Base-by-base conservation (phyloP, 2,329 filamentous ascomycete genomes). In the Chaetothyriales sp. region DNA sequence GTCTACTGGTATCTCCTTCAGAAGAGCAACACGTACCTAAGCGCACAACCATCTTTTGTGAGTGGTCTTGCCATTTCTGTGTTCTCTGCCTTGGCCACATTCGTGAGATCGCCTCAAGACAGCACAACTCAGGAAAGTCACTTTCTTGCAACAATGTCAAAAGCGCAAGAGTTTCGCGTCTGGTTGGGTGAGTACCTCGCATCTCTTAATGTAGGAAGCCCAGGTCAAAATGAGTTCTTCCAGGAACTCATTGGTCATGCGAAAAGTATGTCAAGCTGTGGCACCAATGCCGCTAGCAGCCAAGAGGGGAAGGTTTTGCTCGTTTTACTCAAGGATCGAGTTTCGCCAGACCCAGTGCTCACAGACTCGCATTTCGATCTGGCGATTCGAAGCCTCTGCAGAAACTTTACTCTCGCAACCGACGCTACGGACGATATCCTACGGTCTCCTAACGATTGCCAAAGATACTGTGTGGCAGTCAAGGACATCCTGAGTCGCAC, bases 61-160 rank as follows among this genome's bases (percentile, higher is more conserved):
- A 82, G 86, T 9, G 90, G 89, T 0, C 85, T 89, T 57, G 77
- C 84, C 1, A 70, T 95, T 18, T 87, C 88, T 1, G 84, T 85
- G 0, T 70, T 97, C 2, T 81, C 89, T 2, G 89, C 87, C 2
- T 73, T 97, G 18, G 78, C 83, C 45, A 77, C 82, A 7, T 89
- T 95, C 61, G 71, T 94, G 15, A 78, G 82, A 44, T 84, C 83
- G 1, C 81, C 78, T 29, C 83, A 89, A 61, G 81, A 85, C 10
- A 88, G 81, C 61, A 90, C 85, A 3, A 90, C 86, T 0, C 87
- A 95, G 61, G 86, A 94, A 64, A 87, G 78, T 54, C 86, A 95
- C 60, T 85, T 90, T 65, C 77, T 78, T 57, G 77, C 78, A 5
- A 94, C 88, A 0, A 81, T 89, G 72, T 79, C 74, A 54, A 90